These are phyloP conservation scores for Crucibulum laeve DNA, from an alignment of 768 basidiomycete genomes.

Conservation along the genomic window DNA sequence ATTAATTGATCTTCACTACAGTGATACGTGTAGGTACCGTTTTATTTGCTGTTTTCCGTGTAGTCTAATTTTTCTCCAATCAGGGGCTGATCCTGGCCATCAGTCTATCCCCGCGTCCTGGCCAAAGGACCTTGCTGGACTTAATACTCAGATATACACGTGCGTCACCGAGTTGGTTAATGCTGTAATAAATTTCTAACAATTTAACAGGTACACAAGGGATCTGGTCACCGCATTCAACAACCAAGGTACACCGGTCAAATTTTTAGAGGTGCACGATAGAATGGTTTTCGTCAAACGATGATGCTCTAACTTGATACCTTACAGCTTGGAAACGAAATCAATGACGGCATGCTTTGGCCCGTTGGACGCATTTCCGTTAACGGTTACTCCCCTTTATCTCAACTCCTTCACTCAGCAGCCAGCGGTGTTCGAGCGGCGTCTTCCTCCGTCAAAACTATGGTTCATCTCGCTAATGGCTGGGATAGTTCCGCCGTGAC, in stretches of 20 bases:
- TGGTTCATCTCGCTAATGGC: slow-evolving; percentile 62
- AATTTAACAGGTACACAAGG: slow-evolving; percentile 40
- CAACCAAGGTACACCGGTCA: slow-evolving; percentile 48
- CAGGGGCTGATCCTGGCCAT: slow-evolving; percentile 64
- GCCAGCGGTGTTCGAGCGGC: slow-evolving; percentile 47
- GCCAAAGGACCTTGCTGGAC: slow-evolving; percentile 42
- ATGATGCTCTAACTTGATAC: neutral
- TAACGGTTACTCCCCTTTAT: slow-evolving; percentile 46
- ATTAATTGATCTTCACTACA: slow-evolving; percentile 56
- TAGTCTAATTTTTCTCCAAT: neutral
- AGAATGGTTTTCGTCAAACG: neutral
- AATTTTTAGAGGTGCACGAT: slow-evolving; percentile 41
- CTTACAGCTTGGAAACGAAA: slow-evolving; percentile 56
- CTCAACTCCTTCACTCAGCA: slow-evolving; percentile 59
- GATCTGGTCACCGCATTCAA: slow-evolving; percentile 47
- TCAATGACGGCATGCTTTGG: slow-evolving; percentile 63
- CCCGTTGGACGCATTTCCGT: slow-evolving; percentile 51
- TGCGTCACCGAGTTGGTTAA: slow-evolving; percentile 14
- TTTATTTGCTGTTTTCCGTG: neutral
- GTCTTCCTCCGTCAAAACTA: slow-evolving; percentile 41
- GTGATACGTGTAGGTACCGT: slow-evolving; percentile 49
- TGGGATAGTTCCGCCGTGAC: slow-evolving; percentile 44
- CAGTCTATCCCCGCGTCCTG: slow-evolving; percentile 56
- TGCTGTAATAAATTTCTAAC: neutral
- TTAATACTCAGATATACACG: slow-evolving; percentile 58